Evolutionary conservation across 2,329 filamentous ascomycete species (phyloP).

Genomic region (Cercospora citrullina): DNA sequence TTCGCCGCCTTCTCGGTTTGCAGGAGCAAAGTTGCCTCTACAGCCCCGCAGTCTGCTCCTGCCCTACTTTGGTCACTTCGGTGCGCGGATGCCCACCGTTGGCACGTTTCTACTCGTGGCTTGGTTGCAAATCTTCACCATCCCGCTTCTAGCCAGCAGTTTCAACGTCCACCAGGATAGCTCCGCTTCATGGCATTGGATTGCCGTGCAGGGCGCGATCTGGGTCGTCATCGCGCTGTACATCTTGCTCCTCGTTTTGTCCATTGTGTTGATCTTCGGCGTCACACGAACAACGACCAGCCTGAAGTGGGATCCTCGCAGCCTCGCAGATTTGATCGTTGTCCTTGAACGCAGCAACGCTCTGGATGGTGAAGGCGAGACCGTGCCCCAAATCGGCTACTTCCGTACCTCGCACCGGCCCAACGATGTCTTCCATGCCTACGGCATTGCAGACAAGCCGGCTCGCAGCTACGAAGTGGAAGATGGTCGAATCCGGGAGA

Average conservation of each 20-base stretch:
- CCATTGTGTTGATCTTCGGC: slow-evolving; percentile 61
- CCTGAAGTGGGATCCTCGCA: slow-evolving; percentile 80
- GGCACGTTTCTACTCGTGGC: slow-evolving; percentile 65
- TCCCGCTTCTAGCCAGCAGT: slow-evolving; percentile 76
- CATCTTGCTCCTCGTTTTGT: slow-evolving; percentile 61
- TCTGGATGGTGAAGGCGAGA: slow-evolving; percentile 56
- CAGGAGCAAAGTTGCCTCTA: slow-evolving; percentile 65
- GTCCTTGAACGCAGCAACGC: slow-evolving; percentile 80
- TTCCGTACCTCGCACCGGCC: slow-evolving; percentile 71
- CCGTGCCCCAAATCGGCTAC: slow-evolving; percentile 72
- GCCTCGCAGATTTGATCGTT: slow-evolving; percentile 75
- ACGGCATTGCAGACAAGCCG: slow-evolving; percentile 64
- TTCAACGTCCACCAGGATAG: slow-evolving; percentile 66
- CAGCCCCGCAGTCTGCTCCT: slow-evolving; percentile 66
- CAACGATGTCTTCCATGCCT: slow-evolving; percentile 71
- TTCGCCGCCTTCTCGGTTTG: slow-evolving; percentile 58
- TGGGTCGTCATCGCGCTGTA: slow-evolving; percentile 80
- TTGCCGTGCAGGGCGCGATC: slow-evolving; percentile 71
- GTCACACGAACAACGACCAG: slow-evolving; percentile 61
- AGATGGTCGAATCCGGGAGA: slow-evolving; percentile 51
- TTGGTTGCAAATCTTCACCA: slow-evolving; percentile 76
- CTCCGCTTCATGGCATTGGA: slow-evolving; percentile 71
- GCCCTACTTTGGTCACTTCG: slow-evolving; percentile 67
- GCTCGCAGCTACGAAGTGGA: slow-evolving; percentile 54
- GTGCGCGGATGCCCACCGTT: slow-evolving; percentile 66